These are phyloP conservation scores for Boletus reticulatus DNA, from an alignment of 768 basidiomycete genomes.

Conservation along the genomic window DNA sequence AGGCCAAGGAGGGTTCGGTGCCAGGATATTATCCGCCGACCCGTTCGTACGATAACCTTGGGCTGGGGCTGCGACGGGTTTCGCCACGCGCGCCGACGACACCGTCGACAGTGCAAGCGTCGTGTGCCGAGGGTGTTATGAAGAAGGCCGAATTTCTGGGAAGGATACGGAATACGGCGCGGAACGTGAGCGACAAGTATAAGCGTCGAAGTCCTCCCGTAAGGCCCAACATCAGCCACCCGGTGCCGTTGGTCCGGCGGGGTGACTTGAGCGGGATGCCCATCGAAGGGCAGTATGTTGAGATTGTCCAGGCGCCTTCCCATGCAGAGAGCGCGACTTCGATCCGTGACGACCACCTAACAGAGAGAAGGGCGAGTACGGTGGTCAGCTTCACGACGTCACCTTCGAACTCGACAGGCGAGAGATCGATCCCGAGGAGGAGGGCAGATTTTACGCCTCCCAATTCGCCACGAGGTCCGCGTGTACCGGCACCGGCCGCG, in stretches of 20 bases:
- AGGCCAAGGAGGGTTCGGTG: constrained; percentile 14
- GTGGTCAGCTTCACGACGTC: constrained; percentile 50
- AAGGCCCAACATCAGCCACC: constrained; percentile 59
- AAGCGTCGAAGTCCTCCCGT: constrained; percentile 35
- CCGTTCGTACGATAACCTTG: constrained; percentile 26
- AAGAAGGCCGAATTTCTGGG: constrained; percentile 69
- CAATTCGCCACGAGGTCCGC: constrained; percentile 40
- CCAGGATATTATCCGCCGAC: constrained; percentile 17
- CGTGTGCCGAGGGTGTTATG: constrained; percentile 52
- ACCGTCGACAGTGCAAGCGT: constrained; percentile 28
- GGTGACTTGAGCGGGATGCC: constrained; percentile 21
- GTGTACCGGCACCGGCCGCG: constrained; percentile 18
- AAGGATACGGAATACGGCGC: constrained; percentile 60
- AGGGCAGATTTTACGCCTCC: constrained; percentile 70
- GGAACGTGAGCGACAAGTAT: constrained; percentile 67
- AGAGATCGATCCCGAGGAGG: constrained; percentile 62
- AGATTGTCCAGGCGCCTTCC: constrained; percentile 21
- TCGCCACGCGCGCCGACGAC: constrained; percentile 46
- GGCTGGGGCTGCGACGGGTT: constrained; percentile 51
- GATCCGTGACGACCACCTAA: constrained; percentile 38
- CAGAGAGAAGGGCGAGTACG: constrained; percentile 36
- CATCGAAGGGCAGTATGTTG: constrained; percentile 35
- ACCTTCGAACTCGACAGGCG: constrained; percentile 63
- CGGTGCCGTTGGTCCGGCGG: constrained; percentile 40
- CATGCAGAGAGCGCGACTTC: constrained; percentile 31